Percentiles rank a stretch among this genome's conserved stretches.
These are phyloP conservation scores for Populus nigra DNA, from an alignment of 345 rosid species.

Conservation along the genomic window DNA sequence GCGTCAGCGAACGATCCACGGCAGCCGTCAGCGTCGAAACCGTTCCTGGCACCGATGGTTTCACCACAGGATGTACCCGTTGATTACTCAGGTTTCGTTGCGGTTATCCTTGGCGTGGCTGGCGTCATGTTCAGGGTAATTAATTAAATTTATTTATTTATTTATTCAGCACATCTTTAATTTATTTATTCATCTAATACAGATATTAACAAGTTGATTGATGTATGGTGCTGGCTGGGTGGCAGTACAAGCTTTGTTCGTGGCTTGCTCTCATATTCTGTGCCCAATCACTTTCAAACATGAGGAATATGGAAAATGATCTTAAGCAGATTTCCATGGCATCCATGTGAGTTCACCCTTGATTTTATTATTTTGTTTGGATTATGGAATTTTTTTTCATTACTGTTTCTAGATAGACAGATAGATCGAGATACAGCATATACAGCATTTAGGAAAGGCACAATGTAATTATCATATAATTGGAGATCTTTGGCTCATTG, in stretches of 20 bases:
- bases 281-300: constrained; percentile 84
- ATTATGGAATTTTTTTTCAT: background rate
- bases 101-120: constrained; percentile 76
- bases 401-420: background rate
- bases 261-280: constrained; percentile 95
- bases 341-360: constrained; percentile 62
- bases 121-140: constrained; percentile 96
- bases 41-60: constrained; percentile 46
- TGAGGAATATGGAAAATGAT: constrained; percentile 87
- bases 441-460: background rate
- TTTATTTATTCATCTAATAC: background rate
- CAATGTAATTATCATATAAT: background rate
- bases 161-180: background rate
- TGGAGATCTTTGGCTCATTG: no score
- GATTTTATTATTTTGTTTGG: background rate
- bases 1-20: constrained; percentile 81
- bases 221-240: background rate
- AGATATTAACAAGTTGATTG: background rate
- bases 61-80: constrained; percentile 85
- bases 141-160: background rate
- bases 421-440: background rate
- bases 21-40: constrained; percentile 73
- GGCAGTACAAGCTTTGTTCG: constrained; percentile 91
- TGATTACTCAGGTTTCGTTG: constrained; percentile 93
- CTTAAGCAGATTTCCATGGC: constrained; percentile 99